These are phyloP conservation scores for Cladochytrium replicatum DNA, from an alignment of 192 early-diverging fungal species.

Conservation along the genomic window DNA sequence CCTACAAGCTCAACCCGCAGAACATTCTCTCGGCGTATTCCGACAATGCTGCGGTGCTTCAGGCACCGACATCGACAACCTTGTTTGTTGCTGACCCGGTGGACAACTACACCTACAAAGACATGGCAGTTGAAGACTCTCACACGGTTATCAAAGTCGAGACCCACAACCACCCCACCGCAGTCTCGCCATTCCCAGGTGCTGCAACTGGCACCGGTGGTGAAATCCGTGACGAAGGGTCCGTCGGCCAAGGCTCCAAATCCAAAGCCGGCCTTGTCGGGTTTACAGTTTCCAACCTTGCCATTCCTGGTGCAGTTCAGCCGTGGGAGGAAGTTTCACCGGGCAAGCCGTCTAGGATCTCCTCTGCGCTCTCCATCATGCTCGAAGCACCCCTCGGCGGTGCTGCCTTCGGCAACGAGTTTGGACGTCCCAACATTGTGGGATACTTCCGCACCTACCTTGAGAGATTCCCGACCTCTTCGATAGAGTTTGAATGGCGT, in stretches of 20 bases:
- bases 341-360: constrained; percentile 82
- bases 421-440: constrained; percentile 86
- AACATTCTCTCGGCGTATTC: constrained; percentile 91
- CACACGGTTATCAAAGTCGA: constrained; percentile 96
- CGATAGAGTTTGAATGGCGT: constrained; percentile 60
- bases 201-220: constrained; percentile 98
- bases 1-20: constrained; percentile 69
- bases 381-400: constrained; percentile 93
- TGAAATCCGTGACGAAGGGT: constrained; percentile 99
- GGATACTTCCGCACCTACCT: constrained; percentile 96
- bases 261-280: constrained; percentile 93
- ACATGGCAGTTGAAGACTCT: constrained; percentile 53
- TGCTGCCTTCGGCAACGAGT: constrained; percentile 99
- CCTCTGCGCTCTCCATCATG: constrained; percentile 94
- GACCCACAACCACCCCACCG: constrained; percentile 99
- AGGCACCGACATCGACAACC: constrained; percentile 56
- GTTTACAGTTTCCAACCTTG: constrained; percentile 89
- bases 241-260: constrained; percentile 90
- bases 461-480: constrained; percentile 25
- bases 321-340: constrained; percentile 78
- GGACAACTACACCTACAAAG: constrained; percentile 46
- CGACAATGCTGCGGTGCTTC: constrained; percentile 95
- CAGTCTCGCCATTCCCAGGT: constrained; percentile 96
- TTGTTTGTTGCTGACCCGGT: constrained; percentile 38
- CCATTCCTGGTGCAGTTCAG: constrained; percentile 79